Evolutionary conservation across 768 basidiomycete genomes (phyloP), one percentile per base, ranked within the genome.

Genomic region (Hericium erinaceus): DNA sequence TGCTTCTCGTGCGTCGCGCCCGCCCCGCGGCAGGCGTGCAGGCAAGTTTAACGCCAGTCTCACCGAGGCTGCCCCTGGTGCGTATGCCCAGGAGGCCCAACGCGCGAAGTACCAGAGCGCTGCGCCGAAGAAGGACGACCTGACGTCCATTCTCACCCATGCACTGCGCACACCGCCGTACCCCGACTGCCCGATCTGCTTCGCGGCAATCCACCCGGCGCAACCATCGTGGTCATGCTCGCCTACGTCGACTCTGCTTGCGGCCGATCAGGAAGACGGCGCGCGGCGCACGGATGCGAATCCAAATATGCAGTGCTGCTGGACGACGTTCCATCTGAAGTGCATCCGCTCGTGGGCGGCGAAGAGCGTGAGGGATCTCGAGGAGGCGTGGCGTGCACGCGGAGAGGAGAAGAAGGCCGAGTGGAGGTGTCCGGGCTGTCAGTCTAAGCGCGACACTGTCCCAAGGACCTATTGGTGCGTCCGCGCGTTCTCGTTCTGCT

Each of bases 401-500:
- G 89, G 89, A 8, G 85, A 89, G 63, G 76, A 80, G 11, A 75
- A 77, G 56, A 74, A 72, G 13, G 92, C 87, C 0, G 85, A 91
- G 66, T 98, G 95, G 95, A 77, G 87, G 54, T 98, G 95, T 69
- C 95, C 95, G 0, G 92, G 91, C 0, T 98, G 95, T 73, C 93
- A 95, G 65, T 81, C 83, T 1, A 84, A 84, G 57, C 75, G 94
- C n/a, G 78, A 78, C 51, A 70, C 70, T 1, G 80, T 87, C 1
- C 89, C 91, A 0, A 76, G 73, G 2, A 75, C 75, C 3, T 92
- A 92, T 66, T 78, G 78, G 86, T 88, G 65, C 37, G 80, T 73
- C n/a, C 52, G n/a, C 22, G 8, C 46, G 22, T 39, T n/a, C 18
- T 12, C 41, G 9, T 33, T 48, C 26, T 50, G 56, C 58, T 16